phyloP scores from a whole-genome alignment of 345 rosid species.

The Salix viminalis region DNA sequence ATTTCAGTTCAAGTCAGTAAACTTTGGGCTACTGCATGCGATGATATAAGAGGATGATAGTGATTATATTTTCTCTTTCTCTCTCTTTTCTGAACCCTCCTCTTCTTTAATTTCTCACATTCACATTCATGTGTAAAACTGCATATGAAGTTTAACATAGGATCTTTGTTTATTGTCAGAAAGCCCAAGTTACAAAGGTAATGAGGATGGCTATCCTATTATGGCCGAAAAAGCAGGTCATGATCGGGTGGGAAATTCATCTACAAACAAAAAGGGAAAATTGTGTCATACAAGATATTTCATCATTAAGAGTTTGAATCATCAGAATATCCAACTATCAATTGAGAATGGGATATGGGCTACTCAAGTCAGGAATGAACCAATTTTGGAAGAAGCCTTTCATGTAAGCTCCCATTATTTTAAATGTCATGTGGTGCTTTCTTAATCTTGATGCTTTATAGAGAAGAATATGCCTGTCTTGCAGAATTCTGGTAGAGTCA shows the following conservation, averaged over 20 bases:
- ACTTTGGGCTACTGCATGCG: no score
- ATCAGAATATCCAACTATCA: slow-evolving; percentile 71
- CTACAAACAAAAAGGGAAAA: slow-evolving; percentile 37
- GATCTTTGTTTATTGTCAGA: slow-evolving; percentile 41
- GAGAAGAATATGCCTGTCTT: slow-evolving; percentile 34
- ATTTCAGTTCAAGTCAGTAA: no score
- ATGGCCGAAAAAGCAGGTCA: slow-evolving; percentile 37
- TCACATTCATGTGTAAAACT: not conserved
- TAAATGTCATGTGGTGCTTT: slow-evolving; percentile 16
- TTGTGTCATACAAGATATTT: slow-evolving; percentile 67
- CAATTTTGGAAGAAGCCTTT: slow-evolving; percentile 91
- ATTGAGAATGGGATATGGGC: slow-evolving; percentile 91
- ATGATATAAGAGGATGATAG: not conserved
- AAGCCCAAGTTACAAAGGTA: slow-evolving; percentile 59
- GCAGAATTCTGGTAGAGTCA: slow-evolving; percentile 81
- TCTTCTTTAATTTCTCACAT: not conserved
- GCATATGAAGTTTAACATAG: not conserved
- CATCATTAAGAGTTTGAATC: slow-evolving; percentile 90
- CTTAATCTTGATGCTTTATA: slow-evolving; percentile 22
- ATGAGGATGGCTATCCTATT: slow-evolving; percentile 44
- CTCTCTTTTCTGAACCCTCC: not conserved
- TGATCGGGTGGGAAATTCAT: slow-evolving; percentile 38
- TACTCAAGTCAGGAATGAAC: slow-evolving; percentile 98
- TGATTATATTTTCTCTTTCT: not conserved
- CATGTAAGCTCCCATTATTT: slow-evolving; percentile 48